phyloP scores from a whole-genome alignment of 495 filamentous ascomycete genomes.

The Amorphotheca resinae region DNA sequence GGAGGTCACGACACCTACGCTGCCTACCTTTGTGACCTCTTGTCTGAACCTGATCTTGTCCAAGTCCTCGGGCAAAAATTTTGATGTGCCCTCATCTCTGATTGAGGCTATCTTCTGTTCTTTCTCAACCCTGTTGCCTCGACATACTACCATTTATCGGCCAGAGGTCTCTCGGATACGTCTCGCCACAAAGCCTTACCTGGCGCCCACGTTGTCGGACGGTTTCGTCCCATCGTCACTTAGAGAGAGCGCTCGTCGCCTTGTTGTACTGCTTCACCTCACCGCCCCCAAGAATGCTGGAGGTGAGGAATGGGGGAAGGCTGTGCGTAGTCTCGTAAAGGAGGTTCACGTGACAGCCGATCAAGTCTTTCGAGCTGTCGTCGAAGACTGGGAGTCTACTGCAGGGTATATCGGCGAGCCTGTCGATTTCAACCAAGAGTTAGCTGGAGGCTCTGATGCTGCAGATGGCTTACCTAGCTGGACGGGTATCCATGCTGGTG shows the following conservation, averaged over 20 bases:
- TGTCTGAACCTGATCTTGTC: constrained; percentile 56
- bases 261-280: constrained; percentile 57
- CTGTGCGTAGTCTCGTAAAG: constrained; percentile 43
- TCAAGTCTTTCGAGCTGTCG: constrained; percentile 58
- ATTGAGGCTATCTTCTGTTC: constrained; percentile 50
- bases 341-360: constrained; percentile 56
- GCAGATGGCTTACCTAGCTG: constrained; percentile 47
- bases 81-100: constrained; percentile 29
- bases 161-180: constrained; percentile 58
- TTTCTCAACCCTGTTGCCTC: constrained; percentile 55
- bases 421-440: constrained; percentile 27
- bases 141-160: constrained; percentile 68
- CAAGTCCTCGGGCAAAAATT: constrained; percentile 24
- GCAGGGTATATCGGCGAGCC: constrained; percentile 26
- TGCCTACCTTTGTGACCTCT: constrained; percentile 59
- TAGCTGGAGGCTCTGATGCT: constrained; percentile 28
- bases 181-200: constrained; percentile 38
- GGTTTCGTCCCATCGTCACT: constrained; percentile 35
- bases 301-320: constrained; percentile 59
- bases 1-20: constrained; percentile 74
- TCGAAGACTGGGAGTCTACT: constrained; percentile 66
- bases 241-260: constrained; percentile 38
- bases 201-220: constrained; percentile 44
- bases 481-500: constrained; percentile 58
- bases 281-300: constrained; percentile 64